Percentiles rank a stretch among this genome's conserved stretches.
phyloP scores from a whole-genome alignment of 2,329 filamentous ascomycete species.

The Phyllosticta paracitricarpa region DNA sequence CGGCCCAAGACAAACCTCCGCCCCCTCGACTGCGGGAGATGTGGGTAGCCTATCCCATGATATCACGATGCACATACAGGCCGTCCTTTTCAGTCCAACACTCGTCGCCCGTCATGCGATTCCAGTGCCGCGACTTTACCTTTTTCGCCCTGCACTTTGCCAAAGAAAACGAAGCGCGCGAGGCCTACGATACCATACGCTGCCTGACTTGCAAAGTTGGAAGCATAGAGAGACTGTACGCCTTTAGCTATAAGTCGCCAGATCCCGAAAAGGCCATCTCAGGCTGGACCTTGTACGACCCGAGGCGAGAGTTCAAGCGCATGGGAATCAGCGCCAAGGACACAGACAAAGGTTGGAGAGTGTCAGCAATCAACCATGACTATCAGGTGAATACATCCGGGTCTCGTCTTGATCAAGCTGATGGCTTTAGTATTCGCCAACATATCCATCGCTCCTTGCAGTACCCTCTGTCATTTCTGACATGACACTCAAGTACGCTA shows the following conservation, averaged over 20 bases:
- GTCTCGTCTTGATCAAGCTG: not conserved
- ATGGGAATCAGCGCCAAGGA: slow-evolving; percentile 79
- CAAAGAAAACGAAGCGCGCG: slow-evolving; percentile 62
- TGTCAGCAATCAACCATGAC: slow-evolving; percentile 81
- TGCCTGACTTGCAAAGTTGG: slow-evolving; percentile 71
- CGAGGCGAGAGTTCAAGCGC: slow-evolving; percentile 72
- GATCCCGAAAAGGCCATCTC: slow-evolving; percentile 63
- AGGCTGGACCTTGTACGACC: slow-evolving; percentile 79
- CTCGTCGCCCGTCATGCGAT: slow-evolving; percentile 69
- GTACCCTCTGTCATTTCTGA: slow-evolving; percentile 91
- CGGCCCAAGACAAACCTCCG: slow-evolving; percentile 28
- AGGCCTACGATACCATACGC: slow-evolving; percentile 81
- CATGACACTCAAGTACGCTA: slow-evolving; percentile 89
- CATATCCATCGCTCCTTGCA: slow-evolving; percentile 75
- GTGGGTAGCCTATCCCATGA: slow-evolving; percentile 93
- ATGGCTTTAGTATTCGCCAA: slow-evolving; percentile 61
- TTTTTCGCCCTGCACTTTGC: slow-evolving; percentile 85
- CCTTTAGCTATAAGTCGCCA: slow-evolving; percentile 73
- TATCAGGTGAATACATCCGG: slow-evolving; percentile 47
- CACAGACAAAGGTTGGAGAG: slow-evolving; percentile 73
- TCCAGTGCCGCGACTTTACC: slow-evolving; percentile 87
- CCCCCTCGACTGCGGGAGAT: slow-evolving; percentile 49
- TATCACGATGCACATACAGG: slow-evolving; percentile 68
- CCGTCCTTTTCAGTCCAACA: slow-evolving; percentile 60
- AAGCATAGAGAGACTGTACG: slow-evolving; percentile 79